Evolutionary conservation across 306 rosid genomes (phyloP), one percentile per base, ranked within the genome.

Genomic region (Phaseolus lunatus): DNA sequence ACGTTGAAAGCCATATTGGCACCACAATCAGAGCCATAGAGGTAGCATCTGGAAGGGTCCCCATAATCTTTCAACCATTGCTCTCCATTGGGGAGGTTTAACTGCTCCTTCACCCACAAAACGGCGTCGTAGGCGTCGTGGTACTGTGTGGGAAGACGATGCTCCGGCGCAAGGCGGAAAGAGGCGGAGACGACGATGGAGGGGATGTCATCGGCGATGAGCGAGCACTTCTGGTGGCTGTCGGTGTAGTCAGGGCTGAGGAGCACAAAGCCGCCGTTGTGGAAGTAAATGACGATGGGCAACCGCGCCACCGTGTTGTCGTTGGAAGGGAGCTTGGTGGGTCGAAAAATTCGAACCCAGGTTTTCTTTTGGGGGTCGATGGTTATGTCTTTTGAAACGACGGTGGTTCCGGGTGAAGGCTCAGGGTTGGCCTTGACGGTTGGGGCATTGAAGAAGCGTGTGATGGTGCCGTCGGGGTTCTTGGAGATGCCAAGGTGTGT

Each of bases 11-110:
- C 89, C 22, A 92, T 88, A 26, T 92, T 92, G 0, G 85, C 93
- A 3, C 97, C 95, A 24, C 80, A 78, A 0, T 86, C 95, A 47
- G 73, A 49, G 0, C 93, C 96, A 61, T 82, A 87, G 0, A 92
- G 71, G 63, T 84, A 92, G 27, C 90, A 86, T 73, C 95, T 80
- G 0, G 93, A 84, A 56, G 86, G 76, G 14, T 92, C 97, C 2
- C 91, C 96, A 44, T 81, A 92, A 0, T 90, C 89, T 62, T 73
- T 82, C 0, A 92, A 11, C 97, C 97, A 92, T 11, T 61, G 67
- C 53, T 90, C 96, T 0, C 95, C 95, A 0, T 49, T 13, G 1
- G 84, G 77, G 15, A 75, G 80, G 0, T 0, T 9, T 3, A 69
- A 14, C 18, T 90, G 96, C 0, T 73, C 2, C 53, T 73, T 69